A percentile compares a stretch with the other conserved stretches of the same genome.
Conservation (phyloP, 805 yeast genomes). For the Barnettozyma populi region DNA sequence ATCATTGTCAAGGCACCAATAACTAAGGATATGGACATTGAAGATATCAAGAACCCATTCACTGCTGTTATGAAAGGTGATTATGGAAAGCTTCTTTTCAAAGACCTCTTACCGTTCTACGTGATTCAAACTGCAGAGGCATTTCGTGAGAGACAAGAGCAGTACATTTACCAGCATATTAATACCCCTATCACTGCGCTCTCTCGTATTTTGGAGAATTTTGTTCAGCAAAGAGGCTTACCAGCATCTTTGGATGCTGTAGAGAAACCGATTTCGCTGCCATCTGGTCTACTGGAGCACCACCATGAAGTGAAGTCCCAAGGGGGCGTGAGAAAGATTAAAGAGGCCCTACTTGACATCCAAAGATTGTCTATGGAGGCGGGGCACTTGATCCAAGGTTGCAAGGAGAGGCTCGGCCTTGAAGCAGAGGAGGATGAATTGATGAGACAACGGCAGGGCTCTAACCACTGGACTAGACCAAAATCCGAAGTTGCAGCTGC, state of each 20-base stretch:
- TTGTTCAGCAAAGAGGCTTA: slow-evolving; percentile 43
- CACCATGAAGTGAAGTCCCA: slow-evolving; percentile 44
- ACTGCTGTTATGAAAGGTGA: slow-evolving; percentile 18
- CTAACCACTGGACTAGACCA: slow-evolving; percentile 47
- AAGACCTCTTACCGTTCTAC: slow-evolving; percentile 58
- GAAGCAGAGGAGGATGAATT: slow-evolving; percentile 54
- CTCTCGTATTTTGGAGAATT: slow-evolving; percentile 37
- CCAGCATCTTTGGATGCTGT: slow-evolving; percentile 61
- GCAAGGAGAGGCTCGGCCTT: slow-evolving; percentile 38
- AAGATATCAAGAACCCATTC: slow-evolving; percentile 31
- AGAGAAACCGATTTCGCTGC: slow-evolving; percentile 48
- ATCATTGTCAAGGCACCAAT: slow-evolving; percentile 45
- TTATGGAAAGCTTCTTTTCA: slow-evolving; percentile 38
- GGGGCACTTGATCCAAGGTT: slow-evolving; percentile 37
- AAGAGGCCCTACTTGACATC: slow-evolving; percentile 41
- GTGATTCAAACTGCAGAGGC: slow-evolving; percentile 64
- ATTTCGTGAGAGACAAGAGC: slow-evolving; percentile 58
- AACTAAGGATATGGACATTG: slow-evolving; percentile 44
- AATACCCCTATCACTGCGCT: slow-evolving; percentile 44
- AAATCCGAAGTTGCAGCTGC: slow-evolving; percentile 41
- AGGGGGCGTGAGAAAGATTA: slow-evolving; percentile 48
- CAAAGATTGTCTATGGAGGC: slow-evolving; percentile 36
- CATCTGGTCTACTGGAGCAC: slow-evolving; percentile 51
- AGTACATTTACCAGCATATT: slow-evolving; percentile 41
- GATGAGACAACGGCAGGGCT: slow-evolving; percentile 47